These are phyloP conservation scores for Peterozyma xylosa DNA, from an alignment of 805 yeast species.

Conservation along the genomic window DNA sequence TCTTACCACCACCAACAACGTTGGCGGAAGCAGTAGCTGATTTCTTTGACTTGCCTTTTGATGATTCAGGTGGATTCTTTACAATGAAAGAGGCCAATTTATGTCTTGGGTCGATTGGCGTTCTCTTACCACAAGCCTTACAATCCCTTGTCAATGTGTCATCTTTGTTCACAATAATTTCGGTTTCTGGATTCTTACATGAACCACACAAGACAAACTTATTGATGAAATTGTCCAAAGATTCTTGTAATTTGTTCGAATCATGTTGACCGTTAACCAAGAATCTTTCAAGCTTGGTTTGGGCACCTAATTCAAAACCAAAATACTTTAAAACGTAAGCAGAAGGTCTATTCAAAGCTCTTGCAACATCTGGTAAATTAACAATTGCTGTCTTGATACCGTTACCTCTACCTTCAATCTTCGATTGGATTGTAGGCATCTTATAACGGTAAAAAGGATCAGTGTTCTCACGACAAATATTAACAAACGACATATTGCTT, in stretches of 20 bases:
- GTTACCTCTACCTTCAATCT: conserved; percentile 98
- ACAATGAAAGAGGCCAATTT: conserved; percentile 80
- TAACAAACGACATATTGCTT: conserved; percentile 68
- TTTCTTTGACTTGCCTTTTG: conserved; percentile 54
- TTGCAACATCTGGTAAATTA: conserved; percentile 86
- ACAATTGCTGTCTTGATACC: conserved; percentile 96
- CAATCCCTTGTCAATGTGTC: conserved; percentile 83
- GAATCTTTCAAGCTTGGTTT: conserved; percentile 83
- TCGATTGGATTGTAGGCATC: conserved; percentile 97
- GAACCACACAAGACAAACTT: conserved; percentile 90
- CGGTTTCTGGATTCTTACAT: conserved; percentile 98
- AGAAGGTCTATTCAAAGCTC: conserved; percentile 91
- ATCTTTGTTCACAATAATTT: conserved; percentile 68
- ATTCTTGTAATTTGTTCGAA: conserved; percentile 83
- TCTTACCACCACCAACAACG: conserved; percentile 80
- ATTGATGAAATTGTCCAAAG: conserved; percentile 87
- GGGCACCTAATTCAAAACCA: conserved; percentile 97
- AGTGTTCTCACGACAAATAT: conserved; percentile 93
- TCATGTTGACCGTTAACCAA: conserved; percentile 95
- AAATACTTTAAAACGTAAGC: conserved; percentile 88
- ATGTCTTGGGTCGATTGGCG: conserved; percentile 77
- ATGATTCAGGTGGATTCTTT: conserved; percentile 77
- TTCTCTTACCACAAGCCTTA: conserved; percentile 94
- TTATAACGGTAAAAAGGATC: conserved; percentile 99
- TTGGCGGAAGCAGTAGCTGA: conserved; percentile 87